Percentiles rank a stretch among this genome's conserved stretches.
phyloP scores from a whole-genome alignment of 257 asterid species.

The Linaria vulgaris region DNA sequence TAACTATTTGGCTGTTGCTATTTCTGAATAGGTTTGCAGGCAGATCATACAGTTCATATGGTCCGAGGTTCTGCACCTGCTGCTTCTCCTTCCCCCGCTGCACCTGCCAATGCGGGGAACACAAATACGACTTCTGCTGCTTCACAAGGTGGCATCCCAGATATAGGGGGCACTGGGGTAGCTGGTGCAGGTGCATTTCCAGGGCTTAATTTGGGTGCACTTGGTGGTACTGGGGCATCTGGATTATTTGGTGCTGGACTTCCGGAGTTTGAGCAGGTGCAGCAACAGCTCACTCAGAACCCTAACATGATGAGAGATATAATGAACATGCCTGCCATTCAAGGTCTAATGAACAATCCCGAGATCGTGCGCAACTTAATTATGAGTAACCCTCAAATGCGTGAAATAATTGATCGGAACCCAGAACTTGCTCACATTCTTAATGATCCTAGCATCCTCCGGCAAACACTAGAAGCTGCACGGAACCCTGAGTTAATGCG shows the following conservation, averaged over 20 bases:
- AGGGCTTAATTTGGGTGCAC: slow-evolving; percentile 43
- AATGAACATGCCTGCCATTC: slow-evolving; percentile 53
- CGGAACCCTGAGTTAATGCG: slow-evolving; percentile 73
- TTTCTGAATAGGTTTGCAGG: slow-evolving; percentile 48
- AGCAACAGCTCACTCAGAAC: slow-evolving; percentile 51
- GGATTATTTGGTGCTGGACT: slow-evolving; percentile 53
- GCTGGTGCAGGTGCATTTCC: slow-evolving; percentile 40
- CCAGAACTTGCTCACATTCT: slow-evolving; percentile 68
- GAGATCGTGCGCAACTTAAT: slow-evolving; percentile 58
- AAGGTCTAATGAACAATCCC: slow-evolving; percentile 56
- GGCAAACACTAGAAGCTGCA: slow-evolving; percentile 64
- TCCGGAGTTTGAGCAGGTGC: slow-evolving; percentile 57
- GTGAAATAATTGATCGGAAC: slow-evolving; percentile 62
- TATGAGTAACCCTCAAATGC: slow-evolving; percentile 73
- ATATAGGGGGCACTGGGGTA: slow-evolving; percentile 32
- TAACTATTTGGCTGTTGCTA: slow-evolving; percentile 6
- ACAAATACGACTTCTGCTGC: slow-evolving; percentile 25
- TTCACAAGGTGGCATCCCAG: slow-evolving; percentile 35
- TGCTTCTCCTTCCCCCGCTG: slow-evolving; percentile 34
- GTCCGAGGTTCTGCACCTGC: slow-evolving; percentile 59
- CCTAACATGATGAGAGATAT: slow-evolving; percentile 66
- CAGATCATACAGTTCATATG: slow-evolving; percentile 66
- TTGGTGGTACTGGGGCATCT: slow-evolving; percentile 41
- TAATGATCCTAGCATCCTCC: slow-evolving; percentile 59
- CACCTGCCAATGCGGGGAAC: slow-evolving; percentile 34